phyloP scores from a whole-genome alignment of 2,329 filamentous ascomycete genomes.

The Nemania sp. region DNA sequence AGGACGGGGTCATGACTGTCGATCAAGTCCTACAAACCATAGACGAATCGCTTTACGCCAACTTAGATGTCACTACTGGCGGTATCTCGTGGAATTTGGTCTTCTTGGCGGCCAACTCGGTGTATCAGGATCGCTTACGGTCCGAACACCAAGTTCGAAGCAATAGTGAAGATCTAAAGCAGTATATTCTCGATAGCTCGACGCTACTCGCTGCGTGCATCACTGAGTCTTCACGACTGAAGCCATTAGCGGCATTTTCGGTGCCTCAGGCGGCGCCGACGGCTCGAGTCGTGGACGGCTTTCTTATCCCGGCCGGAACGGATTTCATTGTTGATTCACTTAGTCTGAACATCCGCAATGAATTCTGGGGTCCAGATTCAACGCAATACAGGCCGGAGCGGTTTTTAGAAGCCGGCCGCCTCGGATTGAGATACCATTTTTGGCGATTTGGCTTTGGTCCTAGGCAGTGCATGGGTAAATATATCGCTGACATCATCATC shows the following conservation, averaged over 20 bases:
- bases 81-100: slow-evolving; percentile 45
- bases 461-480: slow-evolving; percentile 48
- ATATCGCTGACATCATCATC: slow-evolving; percentile 45
- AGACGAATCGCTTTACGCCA: slow-evolving; percentile 43
- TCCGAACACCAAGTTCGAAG: slow-evolving; percentile 20
- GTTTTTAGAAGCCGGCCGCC: slow-evolving; percentile 27
- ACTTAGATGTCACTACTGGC: slow-evolving; percentile 47
- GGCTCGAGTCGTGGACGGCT: slow-evolving; percentile 40
- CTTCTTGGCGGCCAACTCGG: slow-evolving; percentile 42
- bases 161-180: background rate
- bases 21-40: slow-evolving; percentile 46
- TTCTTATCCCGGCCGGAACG: slow-evolving; percentile 42
- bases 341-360: slow-evolving; percentile 46
- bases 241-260: slow-evolving; percentile 46
- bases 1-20: slow-evolving; percentile 30
- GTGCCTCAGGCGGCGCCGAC: slow-evolving; percentile 46
- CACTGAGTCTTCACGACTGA: slow-evolving; percentile 45
- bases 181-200: background rate
- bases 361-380: slow-evolving; percentile 45
- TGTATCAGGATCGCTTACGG: slow-evolving; percentile 34
- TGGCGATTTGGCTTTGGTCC: slow-evolving; percentile 53
- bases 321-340: slow-evolving; percentile 49
- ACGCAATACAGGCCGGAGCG: slow-evolving; percentile 41
- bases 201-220: slow-evolving; percentile 40
- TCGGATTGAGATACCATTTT: slow-evolving; percentile 41